These are phyloP conservation scores for Ambispora gerdemannii DNA, from an alignment of 192 early-diverging fungal species.

Conservation along the genomic window DNA sequence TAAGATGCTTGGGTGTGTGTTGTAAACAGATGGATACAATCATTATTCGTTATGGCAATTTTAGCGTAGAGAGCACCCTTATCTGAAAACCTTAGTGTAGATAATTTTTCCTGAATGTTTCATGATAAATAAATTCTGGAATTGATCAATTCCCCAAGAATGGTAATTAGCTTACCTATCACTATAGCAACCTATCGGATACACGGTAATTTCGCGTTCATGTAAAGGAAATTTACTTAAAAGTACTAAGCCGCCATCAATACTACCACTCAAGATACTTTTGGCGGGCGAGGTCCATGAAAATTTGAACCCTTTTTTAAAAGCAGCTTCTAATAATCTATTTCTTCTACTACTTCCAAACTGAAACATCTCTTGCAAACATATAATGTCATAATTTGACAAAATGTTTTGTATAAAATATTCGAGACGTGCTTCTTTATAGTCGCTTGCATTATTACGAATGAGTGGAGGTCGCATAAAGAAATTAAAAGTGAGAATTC, in stretches of 20 bases:
- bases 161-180: conserved; percentile 59
- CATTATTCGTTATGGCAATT: conserved; percentile 51
- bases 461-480: conserved; percentile 71
- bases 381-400: conserved; percentile 73
- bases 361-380: conserved; percentile 80
- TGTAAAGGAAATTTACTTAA: conserved; percentile 70
- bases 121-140: too few relatives aligned
- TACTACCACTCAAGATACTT: conserved; percentile 54
- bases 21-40: conserved; percentile 67
- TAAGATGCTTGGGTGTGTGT: conserved; percentile 86
- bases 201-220: conserved; percentile 53
- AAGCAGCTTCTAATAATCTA: conserved; percentile 57
- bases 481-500: conserved; percentile 66
- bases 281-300: conserved; percentile 60
- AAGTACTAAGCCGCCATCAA: conserved; percentile 80
- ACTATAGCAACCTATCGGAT: conserved; percentile 60
- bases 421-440: conserved; percentile 74
- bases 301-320: conserved; percentile 64
- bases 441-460: conserved; percentile 71
- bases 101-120: too few relatives aligned
- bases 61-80: conserved; percentile 80
- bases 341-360: conserved; percentile 62
- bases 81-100: conserved; percentile 49
- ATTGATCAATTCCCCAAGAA: too few relatives aligned
- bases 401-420: conserved; percentile 66